Evolutionary conservation across 495 filamentous ascomycete genomes (phyloP), one percentile per base, ranked within the genome.

Genomic region (Oleoguttula mirabilis): DNA sequence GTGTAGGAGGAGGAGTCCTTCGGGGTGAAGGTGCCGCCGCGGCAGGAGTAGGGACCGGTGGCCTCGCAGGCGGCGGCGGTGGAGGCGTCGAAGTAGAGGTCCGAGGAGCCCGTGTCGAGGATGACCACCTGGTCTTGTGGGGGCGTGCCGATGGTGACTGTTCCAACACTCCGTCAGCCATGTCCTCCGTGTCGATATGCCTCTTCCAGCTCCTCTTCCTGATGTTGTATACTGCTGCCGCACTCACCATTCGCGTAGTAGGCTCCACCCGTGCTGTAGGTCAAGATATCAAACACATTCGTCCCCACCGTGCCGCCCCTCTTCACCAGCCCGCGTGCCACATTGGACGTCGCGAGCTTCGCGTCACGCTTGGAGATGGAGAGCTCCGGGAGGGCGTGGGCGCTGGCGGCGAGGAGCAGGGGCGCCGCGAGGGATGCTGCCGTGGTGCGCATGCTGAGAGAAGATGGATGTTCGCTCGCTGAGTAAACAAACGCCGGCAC

Each of bases 71-170:
- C 36, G 6, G 40, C 14, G 2, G 47, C 39, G 32, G 23, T 23
- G 32, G 40, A 22, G 23, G 47, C 47, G 35, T 50, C 47, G 35
- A 50, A 40, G 41, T 50, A 50, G 34, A 50, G 47, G 30, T 51
- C 43, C 5, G 48, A 51, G 12, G 48, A 51, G 16, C 52, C 52
- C 20, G 52, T 52, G 25, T 55, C 52, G n/a, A 55, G 33, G 20
- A 47, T 37, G 25, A 55, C 43, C 30, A 41, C 35, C n/a, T 51
- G 34, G 10, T 37, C 3, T 41, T 55, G 48, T 10, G 52, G 52
- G 10, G 51, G 52, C 2, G 48, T 51, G 34, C 52, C 52, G 28
- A 55, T 35, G 5, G 45, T 39, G 25, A 53, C 36, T 41, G 21
- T n/a, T n/a, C n/a, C n/a, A n/a, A n/a, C n/a, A n/a, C n/a, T n/a